Evolutionary conservation across 495 filamentous ascomycete genomes (phyloP), one percentile per base, ranked within the genome.

Genomic region (Neurospora sp.): DNA sequence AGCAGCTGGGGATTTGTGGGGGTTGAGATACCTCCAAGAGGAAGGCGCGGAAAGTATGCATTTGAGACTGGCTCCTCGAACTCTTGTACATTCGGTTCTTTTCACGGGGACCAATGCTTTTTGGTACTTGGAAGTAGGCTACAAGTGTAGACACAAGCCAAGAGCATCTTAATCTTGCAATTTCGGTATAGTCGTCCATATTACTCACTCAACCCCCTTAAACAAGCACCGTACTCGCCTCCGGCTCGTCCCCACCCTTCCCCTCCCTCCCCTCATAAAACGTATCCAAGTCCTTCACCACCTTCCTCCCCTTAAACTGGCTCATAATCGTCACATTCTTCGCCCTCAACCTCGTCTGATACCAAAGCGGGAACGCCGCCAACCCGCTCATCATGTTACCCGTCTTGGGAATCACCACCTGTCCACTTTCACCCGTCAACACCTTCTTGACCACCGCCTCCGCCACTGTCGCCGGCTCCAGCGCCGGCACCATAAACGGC

Each of bases 401-500:
- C 74, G 82, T 81, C 2, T 72, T 78, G 1, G 90, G 89, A 69
- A 89, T 45, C 39, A 89, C 74, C n/a, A 92, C 78, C 81, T 90
- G 86, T 3, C 84, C 86, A 76, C 88, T 89, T 75, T 82, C 73
- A 1, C 88, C 90, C 17, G 59, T 84, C 44, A 90, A 76, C 31
- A 93, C 86, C 81, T 89, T 83, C 70, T 83, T 77, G 4, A 89
- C 87, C 38, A 92, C 80, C n/a, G 78, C 85, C 81, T 90, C 89
- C 0, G 90, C 90, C 31, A 93, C 87, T 5, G 87, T 92, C 78
- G 88, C 89, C 8, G 87, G 86, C 53, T 88, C 79, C 72, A 91
- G 79, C 59, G 86, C 76, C 10, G 88, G 89, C 73, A 86, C 77
- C 31, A 91, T 42, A 74, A 88, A 91, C 10, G 76, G 75, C 8